Conservation (phyloP, 192 early-diverging fungal species). For the Spizellomyces punctatus region DNA sequence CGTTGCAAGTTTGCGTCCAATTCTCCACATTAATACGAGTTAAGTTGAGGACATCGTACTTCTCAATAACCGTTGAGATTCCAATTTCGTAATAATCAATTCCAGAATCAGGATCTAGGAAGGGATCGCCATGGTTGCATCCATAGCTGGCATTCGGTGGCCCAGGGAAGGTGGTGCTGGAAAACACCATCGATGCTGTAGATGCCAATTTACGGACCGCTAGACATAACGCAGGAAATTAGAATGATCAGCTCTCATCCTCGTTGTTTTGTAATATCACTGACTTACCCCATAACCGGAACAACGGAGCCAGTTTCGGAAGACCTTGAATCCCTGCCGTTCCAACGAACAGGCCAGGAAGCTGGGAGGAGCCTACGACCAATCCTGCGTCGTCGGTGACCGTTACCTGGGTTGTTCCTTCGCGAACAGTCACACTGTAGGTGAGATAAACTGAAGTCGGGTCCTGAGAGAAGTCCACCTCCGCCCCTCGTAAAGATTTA, state of each 20-base stretch:
- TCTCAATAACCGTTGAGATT: not conserved
- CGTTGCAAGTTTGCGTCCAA: not conserved
- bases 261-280: not conserved
- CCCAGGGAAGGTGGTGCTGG: not conserved
- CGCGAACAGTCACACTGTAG: not conserved
- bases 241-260: not conserved
- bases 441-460: not conserved
- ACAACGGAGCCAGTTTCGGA: conserved; percentile 1
- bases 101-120: conserved; percentile 11
- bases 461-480: not conserved
- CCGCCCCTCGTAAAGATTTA: not conserved
- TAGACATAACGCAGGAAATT: too few species aligned
- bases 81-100: conserved; percentile 19
- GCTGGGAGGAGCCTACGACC: not conserved
- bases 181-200: not conserved
- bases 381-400: not conserved
- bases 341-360: not conserved
- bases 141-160: not conserved
- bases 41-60: not conserved
- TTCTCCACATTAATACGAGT: not conserved
- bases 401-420: not conserved
- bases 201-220: too few species aligned
- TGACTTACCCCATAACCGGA: conserved; percentile 6
- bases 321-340: not conserved
- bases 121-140: conserved; percentile 6